phyloP scores from a whole-genome alignment of 805 yeast genomes.

The Cyberlindnera euphorbiae region DNA sequence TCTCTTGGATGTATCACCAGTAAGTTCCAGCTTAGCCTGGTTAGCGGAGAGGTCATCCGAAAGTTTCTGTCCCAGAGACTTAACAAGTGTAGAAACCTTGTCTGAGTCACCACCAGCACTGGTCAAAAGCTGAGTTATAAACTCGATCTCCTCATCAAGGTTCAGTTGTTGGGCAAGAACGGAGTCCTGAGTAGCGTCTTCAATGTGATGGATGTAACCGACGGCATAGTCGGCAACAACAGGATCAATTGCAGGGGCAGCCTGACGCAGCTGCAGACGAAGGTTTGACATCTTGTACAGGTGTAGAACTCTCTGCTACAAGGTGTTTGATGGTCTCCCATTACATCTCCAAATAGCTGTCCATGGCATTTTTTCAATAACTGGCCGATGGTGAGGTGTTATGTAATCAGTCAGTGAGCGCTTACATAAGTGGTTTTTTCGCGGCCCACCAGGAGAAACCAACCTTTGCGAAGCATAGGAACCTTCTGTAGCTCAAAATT shows the following conservation, averaged over 20 bases:
- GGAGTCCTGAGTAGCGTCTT: slow-evolving; percentile 74
- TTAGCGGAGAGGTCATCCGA: slow-evolving; percentile 55
- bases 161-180: slow-evolving; percentile 73
- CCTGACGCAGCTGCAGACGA: slow-evolving; percentile 67
- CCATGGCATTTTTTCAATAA: too few relatives aligned
- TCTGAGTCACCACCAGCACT: slow-evolving; percentile 78
- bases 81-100: slow-evolving; percentile 47
- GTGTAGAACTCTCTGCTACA: not conserved
- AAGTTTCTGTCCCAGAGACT: slow-evolving; percentile 43
- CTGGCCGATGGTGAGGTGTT: too few relatives aligned
- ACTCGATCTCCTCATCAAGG: slow-evolving; percentile 61
- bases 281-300: slow-evolving; percentile 32
- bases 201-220: slow-evolving; percentile 82
- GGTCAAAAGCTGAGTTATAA: slow-evolving; percentile 56
- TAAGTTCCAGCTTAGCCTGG: slow-evolving; percentile 66
- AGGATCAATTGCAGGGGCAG: slow-evolving; percentile 81
- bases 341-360: too few relatives aligned
- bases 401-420: too few relatives aligned
- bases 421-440: too few relatives aligned
- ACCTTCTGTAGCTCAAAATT: too few relatives aligned
- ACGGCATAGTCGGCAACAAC: slow-evolving; percentile 84
- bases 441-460: too few relatives aligned
- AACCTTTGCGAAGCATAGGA: too few relatives aligned
- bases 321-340: too few relatives aligned
- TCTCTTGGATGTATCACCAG: slow-evolving; percentile 87